Evolutionary conservation across 805 yeast genomes (phyloP), one percentile per base, ranked within the genome.

Genomic region (Saturnispora quitensis): DNA sequence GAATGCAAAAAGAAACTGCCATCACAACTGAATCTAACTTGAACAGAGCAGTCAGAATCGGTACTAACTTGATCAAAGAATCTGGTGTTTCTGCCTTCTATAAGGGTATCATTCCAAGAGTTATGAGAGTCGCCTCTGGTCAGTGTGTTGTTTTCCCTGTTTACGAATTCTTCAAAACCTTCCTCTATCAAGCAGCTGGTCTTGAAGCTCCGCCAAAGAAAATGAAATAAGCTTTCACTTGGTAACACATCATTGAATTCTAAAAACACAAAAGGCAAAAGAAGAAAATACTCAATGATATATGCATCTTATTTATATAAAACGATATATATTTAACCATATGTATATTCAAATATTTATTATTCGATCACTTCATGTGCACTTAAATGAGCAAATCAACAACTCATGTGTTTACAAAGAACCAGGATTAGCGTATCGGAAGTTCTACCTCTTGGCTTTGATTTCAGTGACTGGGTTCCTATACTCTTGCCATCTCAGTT

Each of bases 71-170:
- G 68, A 73, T 90, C 59, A 82, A 81, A 66, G 95, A 89, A 73
- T 96, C 89, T 71, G 99, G 99, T 60, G 73, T 82, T 59, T 75
- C 78, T 50, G 95, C 96, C 42, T 78, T 91, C 67, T 91, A 91
- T 75, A 88, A 91, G 67, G 99, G 99, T 73, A 91, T 91, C 66
- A 89, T 97, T 24, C 99, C 99, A 61, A 84, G 99, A 74, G 91
- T 91, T 60, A 90, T 91, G 95, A 85, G 99, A 73, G 99, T 91
- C 49, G 99, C 99, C 12, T 97, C 99, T 24, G 99, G 99, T 56
- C 99, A 91, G 73, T 97, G 98, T 51, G 98, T 91, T 52, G 93
- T 97, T 17, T 91, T 91, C 73, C 93, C 98, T 7, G 96, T 93
- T 43, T 91, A 91, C 70, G 99, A 91, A 73, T 84, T 76, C 65